Percentiles rank a stretch among this genome's conserved stretches.
These are phyloP conservation scores for Fraxinus velutina DNA, from an alignment of 305 asterid genomes.

Conservation along the genomic window DNA sequence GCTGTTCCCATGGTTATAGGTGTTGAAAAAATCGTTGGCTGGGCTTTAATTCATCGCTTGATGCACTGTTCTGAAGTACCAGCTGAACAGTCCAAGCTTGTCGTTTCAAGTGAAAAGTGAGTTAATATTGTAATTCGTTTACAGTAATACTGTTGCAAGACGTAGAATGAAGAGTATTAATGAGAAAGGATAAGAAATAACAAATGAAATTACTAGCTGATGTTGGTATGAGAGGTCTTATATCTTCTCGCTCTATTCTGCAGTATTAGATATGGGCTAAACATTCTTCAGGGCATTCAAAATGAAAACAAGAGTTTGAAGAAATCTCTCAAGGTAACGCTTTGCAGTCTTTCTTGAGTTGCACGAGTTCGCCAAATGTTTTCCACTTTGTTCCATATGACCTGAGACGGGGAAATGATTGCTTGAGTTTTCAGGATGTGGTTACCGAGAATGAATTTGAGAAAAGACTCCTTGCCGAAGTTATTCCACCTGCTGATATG, in stretches of 20 bases:
- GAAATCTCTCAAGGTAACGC: slow-evolving; percentile 65
- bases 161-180: background rate
- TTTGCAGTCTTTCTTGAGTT: slow-evolving; percentile 18
- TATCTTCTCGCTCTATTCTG: slow-evolving; percentile 21
- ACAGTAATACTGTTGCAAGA: background rate
- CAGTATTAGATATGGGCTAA: slow-evolving; percentile 67
- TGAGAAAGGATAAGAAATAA: slow-evolving; percentile 2
- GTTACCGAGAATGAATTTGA: slow-evolving; percentile 86
- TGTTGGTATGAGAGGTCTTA: slow-evolving; percentile 19
- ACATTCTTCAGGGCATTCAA: slow-evolving; percentile 63
- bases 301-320: slow-evolving; percentile 70
- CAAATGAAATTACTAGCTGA: slow-evolving; percentile 7
- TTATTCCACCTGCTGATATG: slow-evolving; percentile 80
- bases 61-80: slow-evolving; percentile 55
- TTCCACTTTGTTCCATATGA: slow-evolving; percentile 15
- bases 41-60: slow-evolving; percentile 80
- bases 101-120: slow-evolving; percentile 66
- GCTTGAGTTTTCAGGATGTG: slow-evolving; percentile 58
- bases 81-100: slow-evolving; percentile 46
- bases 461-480: slow-evolving; percentile 83
- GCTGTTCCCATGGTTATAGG: slow-evolving; percentile 42
- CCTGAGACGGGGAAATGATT: slow-evolving; percentile 5
- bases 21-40: slow-evolving; percentile 70
- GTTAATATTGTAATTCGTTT: slow-evolving; percentile 12
- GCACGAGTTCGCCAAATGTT: slow-evolving; percentile 6